Conservation (phyloP, 1,284 basidiomycete species). For the Rhodotorula mucilaginosa region DNA sequence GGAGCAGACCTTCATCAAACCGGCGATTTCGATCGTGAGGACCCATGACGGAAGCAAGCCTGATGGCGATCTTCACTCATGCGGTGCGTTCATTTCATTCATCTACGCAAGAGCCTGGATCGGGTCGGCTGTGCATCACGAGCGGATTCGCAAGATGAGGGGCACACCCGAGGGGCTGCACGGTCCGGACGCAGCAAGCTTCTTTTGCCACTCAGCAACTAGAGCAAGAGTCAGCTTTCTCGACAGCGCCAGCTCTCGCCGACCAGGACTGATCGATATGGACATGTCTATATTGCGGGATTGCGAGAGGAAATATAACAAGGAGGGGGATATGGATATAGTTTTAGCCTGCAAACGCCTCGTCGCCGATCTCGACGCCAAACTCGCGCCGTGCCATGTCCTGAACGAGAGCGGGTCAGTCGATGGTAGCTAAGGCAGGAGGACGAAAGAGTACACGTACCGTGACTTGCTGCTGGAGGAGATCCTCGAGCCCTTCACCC, state of each 20-base stretch:
- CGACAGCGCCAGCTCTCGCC: no score
- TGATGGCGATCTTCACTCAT: not conserved
- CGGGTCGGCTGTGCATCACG: no score
- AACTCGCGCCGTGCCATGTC: slow-evolving; percentile 54
- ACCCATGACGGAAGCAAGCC: not conserved
- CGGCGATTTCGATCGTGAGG: not conserved
- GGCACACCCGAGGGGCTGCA: no score
- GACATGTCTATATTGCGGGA: not conserved
- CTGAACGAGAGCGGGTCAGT: slow-evolving; percentile 43
- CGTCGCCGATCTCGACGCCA: slow-evolving; percentile 50
- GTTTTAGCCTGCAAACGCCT: slow-evolving; percentile 18
- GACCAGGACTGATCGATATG: not conserved
- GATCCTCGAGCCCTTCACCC: slow-evolving; percentile 45
- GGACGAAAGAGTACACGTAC: slow-evolving; percentile 35
- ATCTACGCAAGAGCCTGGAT: no score
- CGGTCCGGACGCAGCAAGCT: no score
- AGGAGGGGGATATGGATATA: not conserved
- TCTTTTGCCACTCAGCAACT: no score
- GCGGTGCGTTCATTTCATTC: no score
- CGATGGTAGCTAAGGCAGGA: slow-evolving; percentile 49
- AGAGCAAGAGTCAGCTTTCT: no score
- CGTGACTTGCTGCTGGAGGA: slow-evolving; percentile 47
- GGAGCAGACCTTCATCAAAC: not conserved
- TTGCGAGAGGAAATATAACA: not conserved
- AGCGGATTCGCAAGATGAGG: no score